These are phyloP conservation scores for Gelatoporia subvermispora DNA, from an alignment of 768 basidiomycete species.

Conservation along the genomic window DNA sequence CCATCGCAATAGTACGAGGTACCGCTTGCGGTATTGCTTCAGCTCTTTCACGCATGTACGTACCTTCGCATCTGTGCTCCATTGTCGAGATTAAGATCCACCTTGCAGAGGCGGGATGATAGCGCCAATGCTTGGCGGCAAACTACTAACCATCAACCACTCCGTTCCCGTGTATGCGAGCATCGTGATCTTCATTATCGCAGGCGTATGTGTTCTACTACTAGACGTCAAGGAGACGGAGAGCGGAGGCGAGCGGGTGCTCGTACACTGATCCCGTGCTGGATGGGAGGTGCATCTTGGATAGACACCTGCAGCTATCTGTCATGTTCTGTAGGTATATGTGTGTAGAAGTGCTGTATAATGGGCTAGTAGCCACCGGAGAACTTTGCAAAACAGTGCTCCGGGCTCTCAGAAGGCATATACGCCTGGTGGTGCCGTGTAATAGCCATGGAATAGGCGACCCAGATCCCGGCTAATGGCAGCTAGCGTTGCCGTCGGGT, in stretches of 20 bases:
- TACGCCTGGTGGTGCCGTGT: no score
- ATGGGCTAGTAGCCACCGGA: no score
- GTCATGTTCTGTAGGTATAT: no score
- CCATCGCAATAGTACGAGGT: constrained; percentile 54
- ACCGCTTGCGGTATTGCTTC: constrained; percentile 88
- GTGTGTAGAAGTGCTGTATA: no score
- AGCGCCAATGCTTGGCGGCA: constrained; percentile 75
- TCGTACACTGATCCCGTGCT: constrained; percentile 16
- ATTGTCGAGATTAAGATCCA: constrained; percentile 1
- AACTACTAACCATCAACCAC: constrained; percentile 59
- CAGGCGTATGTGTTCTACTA: constrained; percentile 58
- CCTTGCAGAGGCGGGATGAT: constrained; percentile 77
- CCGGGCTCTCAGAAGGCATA: no score
- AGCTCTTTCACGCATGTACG: constrained; percentile 78
- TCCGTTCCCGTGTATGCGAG: constrained; percentile 77
- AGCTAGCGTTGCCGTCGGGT: no score
- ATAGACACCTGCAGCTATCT: neutral
- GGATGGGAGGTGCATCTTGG: neutral
- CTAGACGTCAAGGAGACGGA: constrained; percentile 49
- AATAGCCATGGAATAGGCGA: no score
- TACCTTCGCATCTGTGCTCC: constrained; percentile 7
- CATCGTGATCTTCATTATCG: constrained; percentile 57
- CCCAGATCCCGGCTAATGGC: no score
- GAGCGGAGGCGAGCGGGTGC: constrained; percentile 15
- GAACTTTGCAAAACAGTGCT: no score